phyloP scores from a whole-genome alignment of 352 stramenopile species.

The Phytophthora niederhauseri region DNA sequence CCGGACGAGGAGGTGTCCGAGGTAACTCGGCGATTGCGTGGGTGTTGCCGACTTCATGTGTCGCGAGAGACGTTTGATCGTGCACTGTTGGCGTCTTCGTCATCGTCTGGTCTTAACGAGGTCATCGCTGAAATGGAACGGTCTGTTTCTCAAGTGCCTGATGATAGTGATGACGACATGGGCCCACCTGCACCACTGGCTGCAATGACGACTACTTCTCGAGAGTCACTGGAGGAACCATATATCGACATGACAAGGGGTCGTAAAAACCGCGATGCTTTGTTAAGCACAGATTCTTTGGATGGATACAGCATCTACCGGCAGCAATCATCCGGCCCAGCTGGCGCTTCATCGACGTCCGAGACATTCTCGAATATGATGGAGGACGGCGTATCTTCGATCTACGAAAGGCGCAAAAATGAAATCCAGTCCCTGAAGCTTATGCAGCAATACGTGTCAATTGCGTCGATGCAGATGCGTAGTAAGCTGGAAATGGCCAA shows the following conservation, averaged over 20 bases:
- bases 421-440: constrained; percentile 81
- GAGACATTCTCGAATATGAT: constrained; percentile 33
- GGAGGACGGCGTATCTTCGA: constrained; percentile 29
- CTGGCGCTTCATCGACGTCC: constrained; percentile 34
- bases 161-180: constrained; percentile 42
- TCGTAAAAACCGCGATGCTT: constrained; percentile 45
- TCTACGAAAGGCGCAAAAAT: constrained; percentile 77
- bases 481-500: constrained; percentile 88
- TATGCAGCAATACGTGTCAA: constrained; percentile 89
- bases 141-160: constrained; percentile 35
- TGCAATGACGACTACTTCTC: constrained; percentile 29
- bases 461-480: constrained; percentile 91
- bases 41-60: constrained; percentile 72
- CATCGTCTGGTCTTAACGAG: constrained; percentile 48
- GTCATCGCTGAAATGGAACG: constrained; percentile 64
- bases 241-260: constrained; percentile 21
- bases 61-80: constrained; percentile 88
- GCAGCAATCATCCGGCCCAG: constrained; percentile 38
- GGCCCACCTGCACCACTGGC: constrained; percentile 18
- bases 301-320: constrained; percentile 56
- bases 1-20: constrained; percentile 60
- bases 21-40: constrained; percentile 58
- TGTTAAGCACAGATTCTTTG: constrained; percentile 75
- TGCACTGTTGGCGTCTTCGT: constrained; percentile 69
- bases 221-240: constrained; percentile 38